Evolutionary conservation across 495 filamentous ascomycete species (phyloP).

Genomic region (Tuber calosporum): DNA sequence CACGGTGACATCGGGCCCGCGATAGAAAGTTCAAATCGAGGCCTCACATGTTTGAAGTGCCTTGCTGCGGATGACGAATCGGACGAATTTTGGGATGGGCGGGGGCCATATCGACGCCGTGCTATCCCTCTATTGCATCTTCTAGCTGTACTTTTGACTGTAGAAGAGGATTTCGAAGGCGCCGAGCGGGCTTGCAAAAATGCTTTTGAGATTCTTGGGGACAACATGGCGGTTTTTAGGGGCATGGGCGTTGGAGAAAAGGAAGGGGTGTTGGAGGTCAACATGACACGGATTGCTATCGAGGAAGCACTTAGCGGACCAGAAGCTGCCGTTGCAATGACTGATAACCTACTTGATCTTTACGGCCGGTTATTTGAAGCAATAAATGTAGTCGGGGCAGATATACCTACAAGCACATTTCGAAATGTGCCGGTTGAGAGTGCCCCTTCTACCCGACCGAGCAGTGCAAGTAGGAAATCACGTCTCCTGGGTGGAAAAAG

Average conservation of each 20-base stretch:
- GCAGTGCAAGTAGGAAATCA: slow-evolving; percentile 32
- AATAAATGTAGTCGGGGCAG: slow-evolving; percentile 25
- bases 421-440: slow-evolving; percentile 33
- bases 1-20: slow-evolving; percentile 68
- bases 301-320: slow-evolving; percentile 76
- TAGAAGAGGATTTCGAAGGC: slow-evolving; percentile 72
- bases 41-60: slow-evolving; percentile 44
- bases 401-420: slow-evolving; percentile 18
- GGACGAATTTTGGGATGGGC: slow-evolving; percentile 26
- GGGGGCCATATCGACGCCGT: slow-evolving; percentile 50
- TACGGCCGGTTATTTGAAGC: slow-evolving; percentile 67
- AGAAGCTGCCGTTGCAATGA: slow-evolving; percentile 74
- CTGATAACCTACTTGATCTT: slow-evolving; percentile 70
- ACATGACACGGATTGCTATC: slow-evolving; percentile 87
- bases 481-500: slow-evolving; percentile 33
- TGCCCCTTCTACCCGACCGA: slow-evolving; percentile 26
- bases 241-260: slow-evolving; percentile 32
- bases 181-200: slow-evolving; percentile 78
- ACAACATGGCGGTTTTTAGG: slow-evolving; percentile 35
- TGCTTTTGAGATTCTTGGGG: slow-evolving; percentile 68
- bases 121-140: slow-evolving; percentile 73
- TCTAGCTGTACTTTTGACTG: slow-evolving; percentile 74
- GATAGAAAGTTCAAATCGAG: slow-evolving; percentile 66
- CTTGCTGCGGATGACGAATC: slow-evolving; percentile 22
- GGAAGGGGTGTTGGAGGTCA: slow-evolving; percentile 58